phyloP scores from a whole-genome alignment of 768 basidiomycete genomes.

The Amanita jacksonii region DNA sequence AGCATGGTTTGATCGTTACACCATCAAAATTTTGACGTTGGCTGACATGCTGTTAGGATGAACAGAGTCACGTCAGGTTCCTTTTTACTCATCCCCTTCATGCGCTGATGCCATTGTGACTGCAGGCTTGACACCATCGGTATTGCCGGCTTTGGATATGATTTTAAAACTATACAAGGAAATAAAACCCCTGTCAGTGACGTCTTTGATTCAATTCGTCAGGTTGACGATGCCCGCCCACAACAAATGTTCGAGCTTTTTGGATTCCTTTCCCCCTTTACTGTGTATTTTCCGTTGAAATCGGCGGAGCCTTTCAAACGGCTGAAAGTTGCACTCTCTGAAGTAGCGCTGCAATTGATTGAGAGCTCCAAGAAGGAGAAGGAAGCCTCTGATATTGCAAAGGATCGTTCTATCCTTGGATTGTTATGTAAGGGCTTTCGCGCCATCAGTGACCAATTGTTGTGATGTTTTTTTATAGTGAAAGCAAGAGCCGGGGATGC shows the following conservation, averaged over 20 bases:
- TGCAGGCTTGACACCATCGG: not conserved
- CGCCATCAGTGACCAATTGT: not conserved
- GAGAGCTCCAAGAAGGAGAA: not conserved
- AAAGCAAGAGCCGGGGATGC: not conserved
- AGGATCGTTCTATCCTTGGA: slow-evolving; percentile 2
- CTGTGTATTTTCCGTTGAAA: not conserved
- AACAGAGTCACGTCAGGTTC: too few relatives aligned
- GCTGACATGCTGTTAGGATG: too few relatives aligned
- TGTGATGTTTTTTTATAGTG: not conserved
- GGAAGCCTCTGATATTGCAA: not conserved
- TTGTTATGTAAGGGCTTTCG: not conserved
- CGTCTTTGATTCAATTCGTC: not conserved
- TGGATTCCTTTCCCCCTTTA: not conserved
- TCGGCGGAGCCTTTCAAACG: not conserved
- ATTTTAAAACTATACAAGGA: not conserved
- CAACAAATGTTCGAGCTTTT: not conserved
- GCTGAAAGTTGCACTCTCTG: not conserved
- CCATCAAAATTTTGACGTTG: too few relatives aligned
- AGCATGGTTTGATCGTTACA: too few relatives aligned
- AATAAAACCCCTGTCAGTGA: not conserved
- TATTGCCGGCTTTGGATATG: not conserved
- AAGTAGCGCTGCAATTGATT: not conserved
- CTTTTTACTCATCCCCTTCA: too few relatives aligned
- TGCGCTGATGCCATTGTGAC: too few relatives aligned
- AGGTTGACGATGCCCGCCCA: not conserved